Evolutionary conservation across 2,329 filamentous ascomycete species (phyloP).

Genomic region (Fusarium metavorans): DNA sequence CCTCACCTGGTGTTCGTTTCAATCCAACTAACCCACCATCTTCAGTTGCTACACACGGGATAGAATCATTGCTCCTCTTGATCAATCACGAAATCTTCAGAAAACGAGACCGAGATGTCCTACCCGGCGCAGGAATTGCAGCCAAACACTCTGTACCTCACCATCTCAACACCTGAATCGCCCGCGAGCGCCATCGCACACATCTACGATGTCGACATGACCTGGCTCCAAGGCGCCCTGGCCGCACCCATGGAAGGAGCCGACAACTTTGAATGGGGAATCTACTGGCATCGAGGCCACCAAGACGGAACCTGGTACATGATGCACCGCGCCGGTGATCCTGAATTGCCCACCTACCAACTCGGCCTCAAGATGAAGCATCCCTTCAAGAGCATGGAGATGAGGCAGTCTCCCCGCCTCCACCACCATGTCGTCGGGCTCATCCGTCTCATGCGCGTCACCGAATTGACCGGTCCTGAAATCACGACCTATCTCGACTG

Average conservation of each 20-base stretch:
- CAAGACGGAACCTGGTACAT: conserved; percentile 46
- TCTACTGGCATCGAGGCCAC: conserved; percentile 49
- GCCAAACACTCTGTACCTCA: conserved; percentile 43
- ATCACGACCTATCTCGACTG: conserved; percentile 50
- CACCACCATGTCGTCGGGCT: conserved; percentile 47
- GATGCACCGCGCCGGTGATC: conserved; percentile 14
- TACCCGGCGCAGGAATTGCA: conserved; percentile 32
- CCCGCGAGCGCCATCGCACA: conserved; percentile 3
- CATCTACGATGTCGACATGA: conserved; percentile 27
- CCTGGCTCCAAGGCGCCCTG: conserved; percentile 8
- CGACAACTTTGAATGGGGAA: conserved; percentile 52
- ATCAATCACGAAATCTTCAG: background rate
- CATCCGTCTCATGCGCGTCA: conserved; percentile 44
- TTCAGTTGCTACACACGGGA: background rate
- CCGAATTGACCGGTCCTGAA: conserved; percentile 25
- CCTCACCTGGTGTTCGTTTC: background rate
- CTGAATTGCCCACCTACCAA: conserved; percentile 12
- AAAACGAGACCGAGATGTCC: conserved; percentile 22
- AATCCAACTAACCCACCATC: background rate
- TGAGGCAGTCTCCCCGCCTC: conserved; percentile 45
- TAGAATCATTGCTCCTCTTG: background rate
- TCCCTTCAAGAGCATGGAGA: conserved; percentile 30
- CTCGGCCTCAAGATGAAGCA: conserved; percentile 23
- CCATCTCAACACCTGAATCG: conserved; percentile 36
- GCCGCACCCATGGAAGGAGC: conserved; percentile 27